Conservation (phyloP, 495 filamentous ascomycete species). For the Aspergillus kassunensis region DNA sequence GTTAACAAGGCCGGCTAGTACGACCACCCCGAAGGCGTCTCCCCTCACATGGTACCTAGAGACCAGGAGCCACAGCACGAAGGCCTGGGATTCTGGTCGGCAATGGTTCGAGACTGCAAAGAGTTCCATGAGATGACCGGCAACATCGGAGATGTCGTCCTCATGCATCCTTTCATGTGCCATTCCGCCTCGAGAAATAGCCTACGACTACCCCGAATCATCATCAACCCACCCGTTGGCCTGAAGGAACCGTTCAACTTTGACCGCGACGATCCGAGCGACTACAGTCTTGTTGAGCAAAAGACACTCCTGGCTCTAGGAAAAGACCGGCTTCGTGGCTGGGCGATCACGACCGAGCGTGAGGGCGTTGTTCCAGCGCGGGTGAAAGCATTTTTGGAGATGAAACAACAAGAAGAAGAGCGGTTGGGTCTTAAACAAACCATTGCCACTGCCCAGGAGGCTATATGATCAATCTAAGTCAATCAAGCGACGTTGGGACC, state of each 20-base stretch:
- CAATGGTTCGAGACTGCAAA: conserved; percentile 42
- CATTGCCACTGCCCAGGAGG: neutral
- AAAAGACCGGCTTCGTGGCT: conserved; percentile 53
- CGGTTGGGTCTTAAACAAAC: conserved; percentile 1
- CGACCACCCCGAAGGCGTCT: conserved; percentile 65
- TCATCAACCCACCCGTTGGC: conserved; percentile 68
- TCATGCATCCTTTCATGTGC: conserved; percentile 72
- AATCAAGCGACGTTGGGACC: too few species aligned
- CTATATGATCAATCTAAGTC: too few species aligned
- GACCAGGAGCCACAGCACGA: conserved; percentile 23
- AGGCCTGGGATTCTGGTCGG: conserved; percentile 50
- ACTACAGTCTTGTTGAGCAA: conserved; percentile 65
- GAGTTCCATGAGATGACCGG: conserved; percentile 66
- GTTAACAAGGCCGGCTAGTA: conserved; percentile 25
- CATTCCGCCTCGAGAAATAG: conserved; percentile 62
- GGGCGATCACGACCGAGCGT: conserved; percentile 56
- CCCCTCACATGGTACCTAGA: conserved; percentile 59
- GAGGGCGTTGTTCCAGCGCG: conserved; percentile 46
- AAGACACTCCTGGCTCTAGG: conserved; percentile 61
- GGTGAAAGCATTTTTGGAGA: conserved; percentile 34
- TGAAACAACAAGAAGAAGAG: conserved; percentile 31
- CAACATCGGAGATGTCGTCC: conserved; percentile 60
- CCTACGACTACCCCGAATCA: conserved; percentile 56
- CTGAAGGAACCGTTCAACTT: conserved; percentile 62
- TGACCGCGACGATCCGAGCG: conserved; percentile 49